These are phyloP conservation scores for Chamaenerion angustifolium DNA, from an alignment of 345 rosid species.

Conservation along the genomic window DNA sequence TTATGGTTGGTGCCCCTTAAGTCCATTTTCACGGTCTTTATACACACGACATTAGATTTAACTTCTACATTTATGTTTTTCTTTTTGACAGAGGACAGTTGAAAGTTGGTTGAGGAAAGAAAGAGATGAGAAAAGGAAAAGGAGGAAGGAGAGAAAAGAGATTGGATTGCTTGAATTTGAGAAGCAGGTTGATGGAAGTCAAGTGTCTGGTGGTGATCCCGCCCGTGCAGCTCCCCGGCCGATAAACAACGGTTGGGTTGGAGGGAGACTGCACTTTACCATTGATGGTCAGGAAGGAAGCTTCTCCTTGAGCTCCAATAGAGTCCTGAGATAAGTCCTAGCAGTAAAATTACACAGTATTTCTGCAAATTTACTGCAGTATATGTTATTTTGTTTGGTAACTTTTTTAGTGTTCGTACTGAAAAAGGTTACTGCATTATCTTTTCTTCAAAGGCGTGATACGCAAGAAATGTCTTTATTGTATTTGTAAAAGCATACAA, in stretches of 20 bases:
- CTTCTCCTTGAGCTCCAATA: no score
- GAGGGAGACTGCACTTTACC: slow-evolving; percentile 29
- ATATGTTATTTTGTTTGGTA: no score
- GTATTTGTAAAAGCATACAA: no score
- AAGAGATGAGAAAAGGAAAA: slow-evolving; percentile 64
- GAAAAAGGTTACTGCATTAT: no score
- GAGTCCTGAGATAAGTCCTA: no score
- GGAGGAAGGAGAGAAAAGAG: slow-evolving; percentile 60
- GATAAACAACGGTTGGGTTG: slow-evolving; percentile 85
- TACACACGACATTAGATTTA: background rate
- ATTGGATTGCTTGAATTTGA: slow-evolving; percentile 51
- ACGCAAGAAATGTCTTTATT: no score
- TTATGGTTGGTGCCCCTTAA: slow-evolving; percentile 38
- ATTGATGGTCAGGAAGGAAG: no score
- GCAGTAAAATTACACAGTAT: no score
- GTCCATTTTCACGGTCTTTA: background rate
- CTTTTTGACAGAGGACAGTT: slow-evolving; percentile 49
- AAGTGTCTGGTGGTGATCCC: slow-evolving; percentile 52
- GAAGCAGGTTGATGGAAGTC: slow-evolving; percentile 47
- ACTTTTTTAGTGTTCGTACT: no score
- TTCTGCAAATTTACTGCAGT: no score
- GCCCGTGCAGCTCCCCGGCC: slow-evolving; percentile 29
- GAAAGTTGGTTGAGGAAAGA: slow-evolving; percentile 87
- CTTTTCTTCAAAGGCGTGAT: no score
- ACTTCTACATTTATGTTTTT: no score